Evolutionary conservation across 129 eudicot species (phyloP), one percentile per base, ranked within the genome.

Genomic region (Flaveria ramosissima): DNA sequence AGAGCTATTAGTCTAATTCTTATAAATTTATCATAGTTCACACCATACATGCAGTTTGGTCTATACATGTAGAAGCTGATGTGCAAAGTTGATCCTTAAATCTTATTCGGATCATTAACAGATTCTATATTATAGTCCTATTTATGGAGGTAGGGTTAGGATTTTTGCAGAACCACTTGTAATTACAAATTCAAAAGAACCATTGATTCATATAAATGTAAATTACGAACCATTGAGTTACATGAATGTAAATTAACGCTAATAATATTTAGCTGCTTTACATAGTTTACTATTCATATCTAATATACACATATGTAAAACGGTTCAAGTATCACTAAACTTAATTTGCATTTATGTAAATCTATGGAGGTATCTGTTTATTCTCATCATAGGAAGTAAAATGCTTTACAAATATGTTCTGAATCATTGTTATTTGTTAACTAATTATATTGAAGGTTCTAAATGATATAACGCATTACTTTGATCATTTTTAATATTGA

Each of bases 371-470:
- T 15, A 59, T 66, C 27, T 74, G 19, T 45, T 60, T 74, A 42
- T 43, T 59, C 42, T 59, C 45, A 61, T 23, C 24, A 74, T 15
- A 42, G 78, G 45, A 42, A 59, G 15, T 74, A 43, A 75, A 30
- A 13, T 48, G 32, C 41, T 48, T n/a, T 46, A 46, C 14, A 17
- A 5, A 45, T 63, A 13, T 6, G 13, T 60, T 48, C 27, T 5
- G 55, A 23, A 57, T 57, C 53, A 57, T 30, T 30, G 36, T 30
- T 30, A 30, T 30, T 60, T 26, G 21, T 50, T n/a, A 16, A 71
- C 68, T 60, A 61, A 6, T 13, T 64, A 76, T 65, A 19, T 19
- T 39, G 32, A 48, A 63, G 52, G 65, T 64, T 47, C 17, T 20
- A 64, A 50, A 41, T 30, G 63, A 30, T 6, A 63, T 30, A 63